Evolutionary conservation across 805 yeast genomes (phyloP), one percentile per base, ranked within the genome.

Genomic region (Lipomyces kockii): DNA sequence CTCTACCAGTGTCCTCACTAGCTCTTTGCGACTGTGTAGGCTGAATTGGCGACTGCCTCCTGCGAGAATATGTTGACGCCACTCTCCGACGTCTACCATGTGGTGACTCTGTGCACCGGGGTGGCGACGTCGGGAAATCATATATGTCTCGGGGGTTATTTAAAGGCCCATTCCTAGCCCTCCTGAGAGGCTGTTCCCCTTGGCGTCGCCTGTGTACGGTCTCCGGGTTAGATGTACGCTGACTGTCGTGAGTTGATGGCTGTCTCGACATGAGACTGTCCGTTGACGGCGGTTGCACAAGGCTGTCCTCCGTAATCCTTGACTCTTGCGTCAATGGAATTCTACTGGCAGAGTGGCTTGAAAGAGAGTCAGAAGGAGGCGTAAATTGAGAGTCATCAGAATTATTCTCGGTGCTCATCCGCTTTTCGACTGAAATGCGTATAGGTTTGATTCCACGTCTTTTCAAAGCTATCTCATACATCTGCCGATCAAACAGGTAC

Each of bases 391-490:
- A 56, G 53, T 67, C 71, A 25, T 60, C 63, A 7, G 22, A 34
- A 17, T 39, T 37, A 34, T 32, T 52, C 20, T 32, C n/a, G 20
- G 39, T 56, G 25, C 62, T 55, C n/a, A 60, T 51, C n/a, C 53
- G 58, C 14, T 57, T 60, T 32, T 69, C 71, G n/a, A 34, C 22
- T 11, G 67, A 52, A 17, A 66, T 63, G 12, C 71, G 39, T 20
- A 72, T 67, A 6, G 74, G 74, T 37, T 63, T 64, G 20, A 72
- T 66, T 8, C 74, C 74, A 0, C 71, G 59, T n/a, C 64, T 52
- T 27, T 62, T 60, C 51, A 73, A 49, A 53, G 63, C 66, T 32
- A 58, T 56, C 60, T 72, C 75, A 51, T 72, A 72, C 35, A 72
- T 52, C 34, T 53, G 63, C 34, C 73, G 65, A 34, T 72, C 75